phyloP scores from a whole-genome alignment of 1,284 basidiomycete genomes.

The Cutaneotrichosporon cavernicola region DNA sequence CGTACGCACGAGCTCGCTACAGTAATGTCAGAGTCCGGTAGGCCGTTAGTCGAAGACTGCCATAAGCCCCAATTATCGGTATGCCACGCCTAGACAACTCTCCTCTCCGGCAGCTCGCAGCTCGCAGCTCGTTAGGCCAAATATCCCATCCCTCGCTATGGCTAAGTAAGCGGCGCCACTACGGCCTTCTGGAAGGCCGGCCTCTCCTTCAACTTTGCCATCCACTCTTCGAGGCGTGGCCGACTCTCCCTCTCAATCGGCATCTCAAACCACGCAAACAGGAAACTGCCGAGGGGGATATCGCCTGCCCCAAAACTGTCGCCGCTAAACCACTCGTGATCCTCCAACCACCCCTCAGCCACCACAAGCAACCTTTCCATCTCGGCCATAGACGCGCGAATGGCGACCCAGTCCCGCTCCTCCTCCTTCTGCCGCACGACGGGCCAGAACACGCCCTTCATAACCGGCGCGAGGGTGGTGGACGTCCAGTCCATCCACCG shows the following conservation, averaged over 20 bases:
- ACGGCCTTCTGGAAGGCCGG: slow-evolving; percentile 18
- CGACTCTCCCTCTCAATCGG: slow-evolving; percentile 8
- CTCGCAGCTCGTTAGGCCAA: too few relatives aligned
- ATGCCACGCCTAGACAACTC: too few relatives aligned
- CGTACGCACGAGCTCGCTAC: too few relatives aligned
- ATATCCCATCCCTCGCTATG: too few relatives aligned
- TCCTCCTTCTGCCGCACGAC: slow-evolving; percentile 14
- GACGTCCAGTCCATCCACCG: slow-evolving; percentile 24
- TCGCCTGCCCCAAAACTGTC: slow-evolving; percentile 16
- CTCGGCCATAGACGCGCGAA: not conserved
- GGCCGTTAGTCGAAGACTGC: too few relatives aligned
- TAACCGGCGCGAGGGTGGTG: not conserved
- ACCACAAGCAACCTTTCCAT: slow-evolving; percentile 2
- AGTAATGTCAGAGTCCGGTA: too few relatives aligned
- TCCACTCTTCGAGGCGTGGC: slow-evolving; percentile 18
- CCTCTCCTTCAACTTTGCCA: slow-evolving; percentile 12
- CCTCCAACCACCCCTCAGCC: slow-evolving; percentile 8
- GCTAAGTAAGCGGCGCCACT: slow-evolving; percentile 12
- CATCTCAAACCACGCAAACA: slow-evolving; percentile 19
- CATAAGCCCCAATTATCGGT: too few relatives aligned
- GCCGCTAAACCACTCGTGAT: not conserved
- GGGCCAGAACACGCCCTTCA: slow-evolving; percentile 12
- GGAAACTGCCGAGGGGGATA: slow-evolving; percentile 17
- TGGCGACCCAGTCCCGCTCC: slow-evolving; percentile 13
- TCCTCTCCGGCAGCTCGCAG: too few relatives aligned